Percentiles rank a stretch among this genome's conserved stretches.
These are phyloP conservation scores for Puccinia novopanici DNA, from an alignment of 1,284 basidiomycete genomes.

Conservation along the genomic window DNA sequence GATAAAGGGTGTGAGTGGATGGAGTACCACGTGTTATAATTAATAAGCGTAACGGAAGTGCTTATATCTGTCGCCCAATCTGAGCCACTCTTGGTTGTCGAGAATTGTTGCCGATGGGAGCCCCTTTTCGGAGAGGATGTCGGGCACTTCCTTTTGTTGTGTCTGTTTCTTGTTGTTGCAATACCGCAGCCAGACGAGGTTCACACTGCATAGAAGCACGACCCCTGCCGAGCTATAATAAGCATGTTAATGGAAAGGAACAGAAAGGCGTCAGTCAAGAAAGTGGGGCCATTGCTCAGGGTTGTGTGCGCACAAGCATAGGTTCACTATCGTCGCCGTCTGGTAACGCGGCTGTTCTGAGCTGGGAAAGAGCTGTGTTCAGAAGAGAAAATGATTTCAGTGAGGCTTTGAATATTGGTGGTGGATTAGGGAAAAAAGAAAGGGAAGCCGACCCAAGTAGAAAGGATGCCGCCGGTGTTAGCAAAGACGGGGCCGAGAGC, in stretches of 20 bases:
- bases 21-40: background rate
- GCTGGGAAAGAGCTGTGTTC: constrained; percentile 6
- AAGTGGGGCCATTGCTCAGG: too few species aligned
- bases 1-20: too few species aligned
- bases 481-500: constrained; percentile 43
- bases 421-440: too few species aligned
- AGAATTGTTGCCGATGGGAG: background rate
- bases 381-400: background rate
- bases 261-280: too few species aligned
- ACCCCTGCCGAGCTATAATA: constrained; percentile 16
- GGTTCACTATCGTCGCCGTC: constrained; percentile 9
- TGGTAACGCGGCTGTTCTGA: constrained; percentile 8
- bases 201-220: constrained; percentile 26
- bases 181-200: constrained; percentile 26
- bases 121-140: background rate
- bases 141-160: background rate
- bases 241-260: too few species aligned
- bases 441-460: constrained; percentile 33
- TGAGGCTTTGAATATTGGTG: too few species aligned
- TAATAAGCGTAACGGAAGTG: constrained; percentile 39
- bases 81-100: background rate
- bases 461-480: constrained; percentile 44
- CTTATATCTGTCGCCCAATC: constrained; percentile 28
- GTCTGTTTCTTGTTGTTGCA: constrained; percentile 37
- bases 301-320: constrained; percentile 3